Evolutionary conservation across 2,329 filamentous ascomycete genomes (phyloP).

Genomic region (Hypoxylon sp.): DNA sequence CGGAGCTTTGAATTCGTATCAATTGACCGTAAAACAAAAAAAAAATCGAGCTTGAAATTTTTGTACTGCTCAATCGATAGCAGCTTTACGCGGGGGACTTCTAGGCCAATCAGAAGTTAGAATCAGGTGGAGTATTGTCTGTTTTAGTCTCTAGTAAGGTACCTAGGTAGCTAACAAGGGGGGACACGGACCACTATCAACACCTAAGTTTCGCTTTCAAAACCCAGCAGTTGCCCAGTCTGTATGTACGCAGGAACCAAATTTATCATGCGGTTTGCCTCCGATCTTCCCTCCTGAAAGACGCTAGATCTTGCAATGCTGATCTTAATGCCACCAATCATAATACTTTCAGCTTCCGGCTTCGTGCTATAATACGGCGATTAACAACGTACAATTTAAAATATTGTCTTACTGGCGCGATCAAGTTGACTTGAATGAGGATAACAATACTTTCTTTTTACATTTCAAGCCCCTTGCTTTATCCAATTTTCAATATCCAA

Average conservation of each 20-base stretch:
- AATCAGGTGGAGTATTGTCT: constrained; percentile 38
- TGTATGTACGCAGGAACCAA: constrained; percentile 14
- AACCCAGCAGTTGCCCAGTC: not conserved
- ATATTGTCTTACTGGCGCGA: not conserved
- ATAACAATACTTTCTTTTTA: not conserved
- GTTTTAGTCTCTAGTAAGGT: constrained; percentile 34
- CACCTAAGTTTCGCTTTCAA: not conserved
- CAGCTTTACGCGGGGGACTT: constrained; percentile 36
- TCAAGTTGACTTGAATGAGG: constrained; percentile 1
- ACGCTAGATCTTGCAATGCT: not conserved
- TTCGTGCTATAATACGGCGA: not conserved
- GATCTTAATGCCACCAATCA: constrained; percentile 10
- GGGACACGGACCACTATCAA: not conserved
- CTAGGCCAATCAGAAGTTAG: constrained; percentile 44
- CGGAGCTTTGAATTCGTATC: constrained; percentile 25
- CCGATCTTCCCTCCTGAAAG: not conserved
- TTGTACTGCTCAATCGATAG: constrained; percentile 41
- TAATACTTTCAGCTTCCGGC: constrained; percentile 1
- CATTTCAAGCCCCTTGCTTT: constrained; percentile 10
- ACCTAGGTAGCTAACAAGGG: constrained; percentile 1
- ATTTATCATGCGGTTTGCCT: constrained; percentile 1
- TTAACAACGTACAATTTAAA: not conserved
- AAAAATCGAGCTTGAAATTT: constrained; percentile 49
- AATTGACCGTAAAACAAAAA: constrained; percentile 41
- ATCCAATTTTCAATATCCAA: not conserved